Conservation (phyloP, 208 protist species). For the Angomonas ambiguus region DNA sequence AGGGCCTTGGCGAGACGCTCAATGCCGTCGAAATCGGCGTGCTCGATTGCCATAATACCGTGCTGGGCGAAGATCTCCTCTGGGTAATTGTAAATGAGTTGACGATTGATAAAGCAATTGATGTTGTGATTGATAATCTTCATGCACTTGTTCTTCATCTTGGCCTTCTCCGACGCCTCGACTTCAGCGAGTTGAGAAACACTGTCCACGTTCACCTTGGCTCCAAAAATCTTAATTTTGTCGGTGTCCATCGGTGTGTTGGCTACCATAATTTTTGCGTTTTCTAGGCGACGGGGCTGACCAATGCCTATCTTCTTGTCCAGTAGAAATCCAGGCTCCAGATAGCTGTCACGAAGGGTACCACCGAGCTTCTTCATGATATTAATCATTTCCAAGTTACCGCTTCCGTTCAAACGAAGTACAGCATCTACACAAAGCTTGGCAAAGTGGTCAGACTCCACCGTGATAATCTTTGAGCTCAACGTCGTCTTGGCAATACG, state of each 20-base stretch:
- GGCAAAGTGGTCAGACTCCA: conserved; percentile 98
- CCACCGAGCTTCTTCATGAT: conserved; percentile 99
- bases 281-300: conserved; percentile 96
- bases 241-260: conserved; percentile 99
- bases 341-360: conserved; percentile 96
- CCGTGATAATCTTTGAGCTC: conserved; percentile 97
- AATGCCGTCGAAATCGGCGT: conserved; percentile 99
- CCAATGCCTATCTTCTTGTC: conserved; percentile 99
- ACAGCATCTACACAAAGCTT: conserved; percentile 99
- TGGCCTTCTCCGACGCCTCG: conserved; percentile 97
- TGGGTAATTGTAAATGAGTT: conserved; percentile 99
- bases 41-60: conserved; percentile 98
- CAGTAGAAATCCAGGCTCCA: conserved; percentile 99
- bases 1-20: conserved; percentile 94
- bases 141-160: conserved; percentile 94
- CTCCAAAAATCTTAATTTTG: conserved; percentile 99
- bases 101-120: conserved; percentile 99
- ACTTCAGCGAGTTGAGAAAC: conserved; percentile 96
- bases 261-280: conserved; percentile 98
- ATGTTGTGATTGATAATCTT: conserved; percentile 96
- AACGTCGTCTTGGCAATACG: conserved; percentile 99
- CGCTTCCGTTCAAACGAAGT: conserved; percentile 91
- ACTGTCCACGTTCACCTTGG: conserved; percentile 94
- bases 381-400: conserved; percentile 98
- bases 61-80: conserved; percentile 98